Percentiles rank a stretch among this genome's conserved stretches.
Evolutionary conservation across 306 rosid species (phyloP).

Genomic region (Prunus fruticosa): DNA sequence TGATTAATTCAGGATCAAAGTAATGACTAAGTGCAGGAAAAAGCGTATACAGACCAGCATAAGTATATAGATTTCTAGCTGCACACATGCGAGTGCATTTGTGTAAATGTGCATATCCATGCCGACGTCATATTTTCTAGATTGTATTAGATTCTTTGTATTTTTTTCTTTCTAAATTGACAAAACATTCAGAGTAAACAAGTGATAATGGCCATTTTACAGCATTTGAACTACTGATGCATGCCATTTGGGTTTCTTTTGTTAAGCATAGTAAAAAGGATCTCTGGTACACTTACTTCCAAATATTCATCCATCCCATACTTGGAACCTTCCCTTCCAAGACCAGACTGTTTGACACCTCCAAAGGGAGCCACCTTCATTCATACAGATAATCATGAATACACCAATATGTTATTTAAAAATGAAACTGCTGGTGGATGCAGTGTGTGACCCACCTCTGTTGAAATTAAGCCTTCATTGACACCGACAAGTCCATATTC

Average conservation of each 20-base stretch:
- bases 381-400: slow-evolving; percentile 15
- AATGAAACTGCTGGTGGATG: background rate
- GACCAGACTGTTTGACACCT: slow-evolving; percentile 93
- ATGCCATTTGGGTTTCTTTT: background rate
- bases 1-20: no score
- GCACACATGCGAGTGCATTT: no score
- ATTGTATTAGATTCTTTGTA: no score
- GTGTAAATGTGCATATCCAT: no score
- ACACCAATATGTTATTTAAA: background rate
- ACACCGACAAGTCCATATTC: slow-evolving; percentile 93
- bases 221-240: background rate
- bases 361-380: slow-evolving; percentile 97
- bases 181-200: no score
- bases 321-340: slow-evolving; percentile 98
- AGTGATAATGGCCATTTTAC: background rate
- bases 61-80: no score
- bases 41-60: no score
- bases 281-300: slow-evolving; percentile 51
- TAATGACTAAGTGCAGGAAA: no score
- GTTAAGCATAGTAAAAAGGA: background rate
- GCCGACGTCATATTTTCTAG: no score
- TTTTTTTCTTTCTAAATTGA: no score
- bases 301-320: slow-evolving; percentile 95
- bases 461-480: slow-evolving; percentile 90
- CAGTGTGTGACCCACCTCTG: slow-evolving; percentile 65